Percentiles rank a stretch among this genome's conserved stretches.
Conservation (phyloP, 2,329 filamentous ascomycete species). For the Trichophyton rubrum region DNA sequence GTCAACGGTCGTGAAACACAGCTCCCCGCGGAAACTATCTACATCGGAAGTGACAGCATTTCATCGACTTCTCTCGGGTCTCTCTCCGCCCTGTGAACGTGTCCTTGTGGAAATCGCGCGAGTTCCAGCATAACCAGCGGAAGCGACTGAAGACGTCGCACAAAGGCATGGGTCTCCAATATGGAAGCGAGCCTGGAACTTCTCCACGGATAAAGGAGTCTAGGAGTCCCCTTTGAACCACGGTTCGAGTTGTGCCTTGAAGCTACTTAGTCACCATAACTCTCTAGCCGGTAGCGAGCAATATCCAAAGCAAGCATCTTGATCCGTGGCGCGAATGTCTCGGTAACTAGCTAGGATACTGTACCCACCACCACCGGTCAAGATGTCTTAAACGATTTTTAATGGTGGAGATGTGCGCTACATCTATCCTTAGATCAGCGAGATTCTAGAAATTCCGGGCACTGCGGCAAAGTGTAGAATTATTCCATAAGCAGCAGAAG, state of each 20-base stretch:
- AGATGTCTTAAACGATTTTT: slow-evolving; percentile 50
- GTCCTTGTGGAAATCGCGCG: not conserved
- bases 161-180: not conserved
- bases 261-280: not conserved
- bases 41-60: not conserved
- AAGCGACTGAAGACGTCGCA: not conserved
- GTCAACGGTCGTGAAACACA: no score
- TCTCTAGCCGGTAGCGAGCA: not conserved
- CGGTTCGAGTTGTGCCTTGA: not conserved
- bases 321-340: not conserved
- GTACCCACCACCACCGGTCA: not conserved
- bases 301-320: not conserved
- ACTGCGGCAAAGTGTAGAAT: slow-evolving; percentile 48
- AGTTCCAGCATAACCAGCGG: not conserved
- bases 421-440: slow-evolving; percentile 41
- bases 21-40: not conserved
- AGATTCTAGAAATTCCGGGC: slow-evolving; percentile 47
- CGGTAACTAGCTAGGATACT: not conserved
- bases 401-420: slow-evolving; percentile 43
- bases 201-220: not conserved
- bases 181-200: not conserved
- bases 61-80: not conserved
- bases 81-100: not conserved
- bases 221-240: not conserved
- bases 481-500: slow-evolving; percentile 45